These are phyloP conservation scores for Hypoxylon sp. DNA, from an alignment of 2,329 filamentous ascomycete genomes.

Conservation along the genomic window DNA sequence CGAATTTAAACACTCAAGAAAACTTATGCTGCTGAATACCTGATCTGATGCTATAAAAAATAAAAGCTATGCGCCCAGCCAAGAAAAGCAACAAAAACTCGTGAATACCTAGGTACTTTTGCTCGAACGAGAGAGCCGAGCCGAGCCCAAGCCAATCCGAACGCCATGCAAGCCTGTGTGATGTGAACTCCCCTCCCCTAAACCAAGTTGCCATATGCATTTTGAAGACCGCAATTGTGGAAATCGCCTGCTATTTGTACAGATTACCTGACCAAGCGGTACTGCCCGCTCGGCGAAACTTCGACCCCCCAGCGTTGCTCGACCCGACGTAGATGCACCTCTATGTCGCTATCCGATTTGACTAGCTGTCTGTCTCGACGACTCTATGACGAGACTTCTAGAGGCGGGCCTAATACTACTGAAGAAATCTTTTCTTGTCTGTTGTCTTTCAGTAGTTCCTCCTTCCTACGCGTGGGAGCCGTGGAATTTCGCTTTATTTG, in stretches of 20 bases:
- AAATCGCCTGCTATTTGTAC: slow-evolving; percentile 33
- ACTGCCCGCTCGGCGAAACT: slow-evolving; percentile 15
- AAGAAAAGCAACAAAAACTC: background rate
- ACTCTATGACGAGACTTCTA: slow-evolving; percentile 39
- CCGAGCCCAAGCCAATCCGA: slow-evolving; percentile 23
- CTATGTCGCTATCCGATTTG: slow-evolving; percentile 33
- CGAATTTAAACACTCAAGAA: slow-evolving; percentile 19
- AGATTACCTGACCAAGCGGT: slow-evolving; percentile 32
- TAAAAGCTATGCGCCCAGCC: slow-evolving; percentile 24
- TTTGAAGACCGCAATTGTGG: slow-evolving; percentile 28
- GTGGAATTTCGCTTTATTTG: slow-evolving; percentile 12
- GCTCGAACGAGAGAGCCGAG: slow-evolving; percentile 20
- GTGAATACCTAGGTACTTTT: slow-evolving; percentile 25
- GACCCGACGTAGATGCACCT: slow-evolving; percentile 25
- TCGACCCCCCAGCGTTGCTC: slow-evolving; percentile 25
- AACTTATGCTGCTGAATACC: slow-evolving; percentile 32
- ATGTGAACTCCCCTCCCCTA: slow-evolving; percentile 19
- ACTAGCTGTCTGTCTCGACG: slow-evolving; percentile 27
- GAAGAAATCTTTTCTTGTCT: slow-evolving; percentile 11
- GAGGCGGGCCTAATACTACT: slow-evolving; percentile 19
- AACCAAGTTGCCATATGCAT: slow-evolving; percentile 40
- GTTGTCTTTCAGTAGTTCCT: slow-evolving; percentile 14
- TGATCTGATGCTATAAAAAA: slow-evolving; percentile 31
- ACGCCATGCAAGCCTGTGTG: slow-evolving; percentile 41
- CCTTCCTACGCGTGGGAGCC: background rate